Evolutionary conservation across 441 rosid genomes (phyloP).

Genomic region (Kokia cookei): DNA sequence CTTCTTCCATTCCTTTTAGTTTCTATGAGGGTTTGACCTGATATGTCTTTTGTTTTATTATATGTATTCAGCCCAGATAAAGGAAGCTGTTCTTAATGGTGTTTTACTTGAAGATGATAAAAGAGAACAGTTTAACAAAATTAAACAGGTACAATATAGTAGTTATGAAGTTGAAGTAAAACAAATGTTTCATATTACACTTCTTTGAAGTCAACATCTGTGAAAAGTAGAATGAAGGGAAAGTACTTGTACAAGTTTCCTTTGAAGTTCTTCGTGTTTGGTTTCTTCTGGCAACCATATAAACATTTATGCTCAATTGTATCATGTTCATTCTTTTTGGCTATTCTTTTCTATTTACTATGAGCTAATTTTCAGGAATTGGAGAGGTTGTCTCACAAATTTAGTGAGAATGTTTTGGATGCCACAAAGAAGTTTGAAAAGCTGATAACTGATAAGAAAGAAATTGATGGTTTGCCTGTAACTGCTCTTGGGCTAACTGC

Average conservation of each 20-base stretch:
- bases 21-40: conserved; percentile 2
- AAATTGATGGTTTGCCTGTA: conserved; percentile 74
- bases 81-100: conserved; percentile 90
- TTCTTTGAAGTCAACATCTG: background rate
- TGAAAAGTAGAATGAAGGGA: background rate
- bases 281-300: background rate
- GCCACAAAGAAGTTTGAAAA: conserved; percentile 88
- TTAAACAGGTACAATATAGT: conserved; percentile 59
- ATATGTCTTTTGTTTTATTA: conserved; percentile 10
- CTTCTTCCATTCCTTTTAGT: background rate
- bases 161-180: background rate
- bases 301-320: background rate
- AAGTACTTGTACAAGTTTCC: background rate
- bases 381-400: conserved; percentile 66
- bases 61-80: conserved; percentile 50
- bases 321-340: background rate
- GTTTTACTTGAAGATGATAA: conserved; percentile 80
- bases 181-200: background rate
- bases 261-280: background rate
- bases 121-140: conserved; percentile 76
- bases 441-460: conserved; percentile 66
- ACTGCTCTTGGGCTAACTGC: conserved; percentile 85
- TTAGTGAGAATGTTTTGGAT: conserved; percentile 80
- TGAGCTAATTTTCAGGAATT: conserved; percentile 49
- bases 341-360: background rate